A percentile compares a stretch with the other conserved stretches of the same genome.
These are phyloP conservation scores for Exserohilum rostratum DNA, from an alignment of 2,329 filamentous ascomycete species.

Conservation along the genomic window DNA sequence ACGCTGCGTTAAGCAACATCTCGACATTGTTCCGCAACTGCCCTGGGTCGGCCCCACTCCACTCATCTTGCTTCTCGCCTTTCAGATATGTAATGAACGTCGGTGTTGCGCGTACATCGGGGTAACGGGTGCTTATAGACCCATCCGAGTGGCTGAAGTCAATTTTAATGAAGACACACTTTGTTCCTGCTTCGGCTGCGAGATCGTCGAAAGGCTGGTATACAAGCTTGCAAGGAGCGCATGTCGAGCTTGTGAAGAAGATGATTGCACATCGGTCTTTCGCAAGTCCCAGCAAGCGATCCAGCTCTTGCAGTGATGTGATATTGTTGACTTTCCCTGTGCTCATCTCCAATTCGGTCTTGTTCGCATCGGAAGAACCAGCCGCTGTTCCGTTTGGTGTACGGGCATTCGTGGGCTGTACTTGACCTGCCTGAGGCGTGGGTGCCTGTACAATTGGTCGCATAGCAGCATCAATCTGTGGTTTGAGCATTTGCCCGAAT, in stretches of 20 bases:
- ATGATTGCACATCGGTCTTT: conserved; percentile 74
- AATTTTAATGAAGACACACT: conserved; percentile 78
- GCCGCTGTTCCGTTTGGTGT: conserved; percentile 9
- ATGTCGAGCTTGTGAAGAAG: conserved; percentile 92
- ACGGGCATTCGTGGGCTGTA: conserved; percentile 12
- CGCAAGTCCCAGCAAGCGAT: conserved; percentile 65
- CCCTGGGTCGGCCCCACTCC: conserved; percentile 76
- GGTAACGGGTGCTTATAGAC: conserved; percentile 67
- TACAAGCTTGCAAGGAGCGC: conserved; percentile 79
- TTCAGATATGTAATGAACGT: conserved; percentile 86
- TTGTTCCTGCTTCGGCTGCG: conserved; percentile 72
- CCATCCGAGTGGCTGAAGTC: conserved; percentile 72
- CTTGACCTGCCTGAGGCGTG: conserved; percentile 43
- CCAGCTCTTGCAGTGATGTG: conserved; percentile 64
- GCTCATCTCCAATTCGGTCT: conserved; percentile 23
- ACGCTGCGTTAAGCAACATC: conserved; percentile 75
- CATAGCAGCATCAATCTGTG: conserved; percentile 72
- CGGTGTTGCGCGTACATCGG: conserved; percentile 74
- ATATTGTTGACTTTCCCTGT: conserved; percentile 65
- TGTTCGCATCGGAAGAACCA: conserved; percentile 11
- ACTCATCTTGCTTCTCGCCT: conserved; percentile 77
- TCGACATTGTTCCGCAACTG: conserved; percentile 74
- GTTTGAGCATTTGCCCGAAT: conserved; percentile 85
- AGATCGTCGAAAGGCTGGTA: conserved; percentile 84
- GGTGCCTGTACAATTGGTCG: conserved; percentile 66